phyloP scores from a whole-genome alignment of 179 eudicot species.

The Silene vulgaris region DNA sequence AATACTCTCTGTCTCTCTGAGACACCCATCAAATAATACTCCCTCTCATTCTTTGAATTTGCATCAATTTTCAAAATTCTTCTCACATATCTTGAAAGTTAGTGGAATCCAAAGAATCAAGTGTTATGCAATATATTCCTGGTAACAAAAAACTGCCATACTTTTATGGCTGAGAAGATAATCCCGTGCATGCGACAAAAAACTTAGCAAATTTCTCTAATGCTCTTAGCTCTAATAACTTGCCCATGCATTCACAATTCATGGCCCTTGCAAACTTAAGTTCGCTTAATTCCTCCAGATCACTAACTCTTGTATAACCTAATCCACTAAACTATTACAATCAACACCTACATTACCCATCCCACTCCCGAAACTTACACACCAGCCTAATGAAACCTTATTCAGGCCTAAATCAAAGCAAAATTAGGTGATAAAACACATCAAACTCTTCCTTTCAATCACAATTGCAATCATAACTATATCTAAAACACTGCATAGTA shows the following conservation, averaged over 20 bases:
- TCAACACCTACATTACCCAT: constrained; percentile 4
- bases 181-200: background rate
- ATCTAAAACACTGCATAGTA: background rate
- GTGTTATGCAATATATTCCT: background rate
- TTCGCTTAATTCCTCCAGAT: background rate
- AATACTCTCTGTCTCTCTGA: too few species aligned
- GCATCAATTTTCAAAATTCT: too few species aligned
- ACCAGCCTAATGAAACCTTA: background rate
- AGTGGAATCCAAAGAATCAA: background rate
- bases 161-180: background rate
- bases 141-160: background rate
- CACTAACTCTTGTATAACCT: background rate
- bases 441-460: background rate
- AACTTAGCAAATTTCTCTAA: background rate
- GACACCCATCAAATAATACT: too few species aligned
- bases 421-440: background rate
- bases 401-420: background rate
- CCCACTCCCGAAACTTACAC: background rate
- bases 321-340: background rate
- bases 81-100: too few species aligned
- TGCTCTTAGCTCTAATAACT: background rate
- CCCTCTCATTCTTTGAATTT: too few species aligned
- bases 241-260: background rate
- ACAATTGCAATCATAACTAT: background rate
- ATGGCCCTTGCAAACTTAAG: background rate